phyloP scores from a whole-genome alignment of 2,329 filamentous ascomycete species.

The Karstenula rhodostoma region DNA sequence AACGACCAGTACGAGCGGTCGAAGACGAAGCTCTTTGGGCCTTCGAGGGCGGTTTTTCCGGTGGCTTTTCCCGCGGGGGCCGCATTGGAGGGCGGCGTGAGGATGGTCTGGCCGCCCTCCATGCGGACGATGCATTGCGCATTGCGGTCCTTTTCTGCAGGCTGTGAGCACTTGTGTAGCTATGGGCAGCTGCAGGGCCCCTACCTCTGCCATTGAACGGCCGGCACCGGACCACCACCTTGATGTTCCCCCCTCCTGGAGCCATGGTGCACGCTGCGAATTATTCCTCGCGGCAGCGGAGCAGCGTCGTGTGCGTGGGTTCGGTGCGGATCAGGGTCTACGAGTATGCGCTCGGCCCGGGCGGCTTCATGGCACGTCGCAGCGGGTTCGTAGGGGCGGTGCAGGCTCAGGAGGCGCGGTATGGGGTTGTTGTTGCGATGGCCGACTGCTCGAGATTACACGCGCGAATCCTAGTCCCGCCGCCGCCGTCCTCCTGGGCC shows the following conservation, averaged over 20 bases:
- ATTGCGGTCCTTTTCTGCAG: conserved; percentile 82
- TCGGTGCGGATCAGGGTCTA: conserved; percentile 22
- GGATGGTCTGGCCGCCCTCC: conserved; percentile 89
- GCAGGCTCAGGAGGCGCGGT: conserved; percentile 34
- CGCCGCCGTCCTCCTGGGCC: conserved; percentile 18
- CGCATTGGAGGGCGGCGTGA: conserved; percentile 73
- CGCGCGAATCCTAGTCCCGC: conserved; percentile 39
- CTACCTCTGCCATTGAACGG: conserved; percentile 95
- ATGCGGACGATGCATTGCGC: conserved; percentile 98
- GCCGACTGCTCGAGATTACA: conserved; percentile 32
- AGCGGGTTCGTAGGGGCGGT: conserved; percentile 5
- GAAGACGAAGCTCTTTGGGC: conserved; percentile 89
- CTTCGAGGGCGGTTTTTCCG: conserved; percentile 67
- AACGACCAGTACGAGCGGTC: conserved; percentile 99
- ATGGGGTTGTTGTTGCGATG: conserved; percentile 31
- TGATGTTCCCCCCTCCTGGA: conserved; percentile 92
- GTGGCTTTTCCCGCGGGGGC: conserved; percentile 68
- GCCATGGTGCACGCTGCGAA: conserved; percentile 60
- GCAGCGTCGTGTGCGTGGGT: conserved; percentile 4
- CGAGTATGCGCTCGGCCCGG: conserved; percentile 32
- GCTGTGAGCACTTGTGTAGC: conserved; percentile 24
- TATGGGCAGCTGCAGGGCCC: background rate
- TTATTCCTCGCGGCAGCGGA: background rate
- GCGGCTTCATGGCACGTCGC: conserved; percentile 43
- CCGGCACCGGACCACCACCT: conserved; percentile 96